Conservation (phyloP, 169 alveolate species). For the Theileria luwenshuni region DNA sequence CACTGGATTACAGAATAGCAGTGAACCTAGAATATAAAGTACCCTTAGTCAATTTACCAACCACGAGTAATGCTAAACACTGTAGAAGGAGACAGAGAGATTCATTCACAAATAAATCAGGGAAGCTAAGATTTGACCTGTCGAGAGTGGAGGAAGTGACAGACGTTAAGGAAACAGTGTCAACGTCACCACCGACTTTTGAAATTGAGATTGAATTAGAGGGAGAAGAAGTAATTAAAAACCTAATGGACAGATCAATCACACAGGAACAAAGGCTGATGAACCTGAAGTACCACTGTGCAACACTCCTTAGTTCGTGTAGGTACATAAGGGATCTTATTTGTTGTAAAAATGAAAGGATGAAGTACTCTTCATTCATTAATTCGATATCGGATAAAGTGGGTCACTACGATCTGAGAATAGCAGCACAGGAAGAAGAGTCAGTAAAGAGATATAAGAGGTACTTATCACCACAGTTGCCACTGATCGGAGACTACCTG, state of each 20-base stretch:
- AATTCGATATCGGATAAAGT: constrained; percentile 31
- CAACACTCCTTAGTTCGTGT: constrained; percentile 40
- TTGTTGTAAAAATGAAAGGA: constrained; percentile 13
- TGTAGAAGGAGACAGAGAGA: constrained; percentile 47
- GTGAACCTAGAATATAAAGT: constrained; percentile 65
- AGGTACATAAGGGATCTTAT: constrained; percentile 39
- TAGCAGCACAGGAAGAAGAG: constrained; percentile 45
- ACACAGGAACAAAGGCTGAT: constrained; percentile 21
- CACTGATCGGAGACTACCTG: constrained; percentile 68
- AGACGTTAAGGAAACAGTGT: constrained; percentile 7
- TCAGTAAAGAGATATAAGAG: constrained; percentile 36
- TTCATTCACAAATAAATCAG: constrained; percentile 25
- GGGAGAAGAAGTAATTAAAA: constrained; percentile 25
- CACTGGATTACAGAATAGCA: constrained; percentile 65
- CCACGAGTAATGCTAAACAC: constrained; percentile 36
- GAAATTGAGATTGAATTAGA: constrained; percentile 65
- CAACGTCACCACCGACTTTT: background rate
- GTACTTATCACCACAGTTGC: constrained; percentile 58
- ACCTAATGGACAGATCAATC: constrained; percentile 18
- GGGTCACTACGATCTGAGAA: constrained; percentile 54
- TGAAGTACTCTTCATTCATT: background rate
- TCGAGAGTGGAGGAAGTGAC: constrained; percentile 42
- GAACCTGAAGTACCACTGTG: constrained; percentile 51
- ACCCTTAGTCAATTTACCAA: constrained; percentile 47
- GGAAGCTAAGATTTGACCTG: constrained; percentile 50